Percentiles rank a stretch among this genome's conserved stretches.
These are phyloP conservation scores for Ilex asprella DNA, from an alignment of 257 asterid genomes.

Conservation along the genomic window DNA sequence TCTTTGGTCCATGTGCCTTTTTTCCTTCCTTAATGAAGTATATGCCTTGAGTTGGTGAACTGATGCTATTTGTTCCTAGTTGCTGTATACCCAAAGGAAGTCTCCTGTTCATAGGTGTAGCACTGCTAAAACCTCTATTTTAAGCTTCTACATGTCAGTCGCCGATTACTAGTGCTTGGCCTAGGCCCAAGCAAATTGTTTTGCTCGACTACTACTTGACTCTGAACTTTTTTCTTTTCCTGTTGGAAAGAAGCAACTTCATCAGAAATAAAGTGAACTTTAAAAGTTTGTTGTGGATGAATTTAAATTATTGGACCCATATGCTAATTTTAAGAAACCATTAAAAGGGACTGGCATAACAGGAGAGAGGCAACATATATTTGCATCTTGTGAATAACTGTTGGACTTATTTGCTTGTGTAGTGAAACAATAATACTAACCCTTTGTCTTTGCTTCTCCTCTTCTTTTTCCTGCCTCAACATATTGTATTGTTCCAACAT, in stretches of 20 bases:
- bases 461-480: too few species aligned
- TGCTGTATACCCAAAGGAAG: conserved; percentile 42
- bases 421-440: conserved; percentile 12
- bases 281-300: conserved; percentile 7
- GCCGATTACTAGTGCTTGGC: conserved; percentile 73
- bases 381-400: background rate
- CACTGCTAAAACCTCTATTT: conserved; percentile 45
- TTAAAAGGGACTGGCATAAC: background rate
- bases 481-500: too few species aligned
- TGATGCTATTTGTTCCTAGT: conserved; percentile 38
- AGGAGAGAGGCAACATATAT: background rate
- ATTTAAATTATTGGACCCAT: background rate
- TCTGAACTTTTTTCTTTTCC: conserved; percentile 75
- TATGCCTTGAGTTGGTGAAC: conserved; percentile 39
- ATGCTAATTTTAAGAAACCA: background rate
- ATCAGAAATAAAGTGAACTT: conserved; percentile 8
- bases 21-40: conserved; percentile 47
- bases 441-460: too few species aligned
- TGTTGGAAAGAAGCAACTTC: conserved; percentile 22
- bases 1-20: conserved; percentile 37
- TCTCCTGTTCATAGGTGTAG: conserved; percentile 50
- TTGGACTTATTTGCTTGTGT: too few species aligned
- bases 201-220: conserved; percentile 44
- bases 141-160: conserved; percentile 48
- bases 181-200: conserved; percentile 58